Evolutionary conservation across 2,329 filamentous ascomycete genomes (phyloP), one percentile per base, ranked within the genome.

Genomic region (Ceratocystis albifundus): DNA sequence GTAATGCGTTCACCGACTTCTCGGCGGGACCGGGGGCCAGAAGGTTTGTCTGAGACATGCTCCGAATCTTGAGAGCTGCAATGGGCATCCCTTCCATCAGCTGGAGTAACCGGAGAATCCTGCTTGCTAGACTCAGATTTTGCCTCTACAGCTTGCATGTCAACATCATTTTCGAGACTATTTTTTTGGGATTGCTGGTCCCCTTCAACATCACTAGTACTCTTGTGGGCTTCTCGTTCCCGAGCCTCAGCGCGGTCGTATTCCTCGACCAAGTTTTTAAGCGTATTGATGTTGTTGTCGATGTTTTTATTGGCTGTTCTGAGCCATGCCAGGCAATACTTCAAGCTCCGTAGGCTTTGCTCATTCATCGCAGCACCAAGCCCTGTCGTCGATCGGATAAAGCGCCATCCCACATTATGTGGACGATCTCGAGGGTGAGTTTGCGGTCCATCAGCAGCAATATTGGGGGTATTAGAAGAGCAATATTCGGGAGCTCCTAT

Each of bases 321-420:
- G 61, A 97, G 79, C 81, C 91, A 89, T 28, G 82, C 82, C 1
- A 97, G 78, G 69, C 92, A 96, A 71, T 90, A 93, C 71, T 89
- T 90, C 53, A 99, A 78, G 69, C 88, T 94, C 64, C 86, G 84
- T 7, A 96, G 78, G 25, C 90, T 96, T 72, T 94, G 88, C 20
- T 95, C 88, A 71, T 88, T 95, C 82, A 99, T 90, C 0, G 94
- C 91, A 17, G 96, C 87, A 69, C 91, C 91, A 0, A 97, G 81
- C 0, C 91, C 93, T 0, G 91, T 96, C 0, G 93, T 96, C 4
- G 90, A 92, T 74, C 96, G 89, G 70, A 96, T 88, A 20, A 96
- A 79, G 15, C 91, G 86, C 67, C 65, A 66, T 4, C 61, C 65
- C 61, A 66, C 45, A n/a, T 66, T 68, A 7, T 64, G 64, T 4